A percentile compares a stretch with the other conserved stretches of the same genome.
These are phyloP conservation scores for Sarocladium strictum DNA, from an alignment of 2,329 filamentous ascomycete genomes.

Conservation along the genomic window DNA sequence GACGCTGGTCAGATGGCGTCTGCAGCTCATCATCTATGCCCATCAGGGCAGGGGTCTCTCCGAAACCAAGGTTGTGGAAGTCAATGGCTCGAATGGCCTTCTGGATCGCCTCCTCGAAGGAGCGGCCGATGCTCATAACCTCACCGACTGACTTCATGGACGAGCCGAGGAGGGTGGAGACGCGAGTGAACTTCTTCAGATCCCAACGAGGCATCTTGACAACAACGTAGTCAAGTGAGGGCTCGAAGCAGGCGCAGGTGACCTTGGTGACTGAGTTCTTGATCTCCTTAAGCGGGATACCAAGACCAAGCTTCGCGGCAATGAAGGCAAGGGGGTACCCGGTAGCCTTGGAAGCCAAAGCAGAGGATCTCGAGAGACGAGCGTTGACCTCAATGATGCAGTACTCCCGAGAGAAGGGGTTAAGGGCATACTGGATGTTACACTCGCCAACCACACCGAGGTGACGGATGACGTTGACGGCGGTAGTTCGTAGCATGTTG, in stretches of 20 bases:
- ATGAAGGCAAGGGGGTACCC: constrained; percentile 96
- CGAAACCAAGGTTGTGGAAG: constrained; percentile 92
- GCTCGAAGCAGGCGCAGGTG: constrained; percentile 97
- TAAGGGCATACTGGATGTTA: constrained; percentile 97
- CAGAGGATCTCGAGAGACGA: constrained; percentile 89
- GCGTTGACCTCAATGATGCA: constrained; percentile 99
- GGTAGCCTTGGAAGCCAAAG: constrained; percentile 92
- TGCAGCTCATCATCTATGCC: constrained; percentile 93
- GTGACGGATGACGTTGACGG: constrained; percentile 94
- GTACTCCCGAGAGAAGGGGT: constrained; percentile 92
- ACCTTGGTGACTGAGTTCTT: constrained; percentile 92
- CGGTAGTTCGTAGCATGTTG: constrained; percentile 96
- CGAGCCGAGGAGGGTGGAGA: constrained; percentile 90
- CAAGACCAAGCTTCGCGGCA: constrained; percentile 90
- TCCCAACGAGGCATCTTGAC: constrained; percentile 99
- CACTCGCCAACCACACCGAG: constrained; percentile 97
- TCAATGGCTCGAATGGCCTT: constrained; percentile 96
- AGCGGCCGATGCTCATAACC: constrained; percentile 96
- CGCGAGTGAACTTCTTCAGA: constrained; percentile 95
- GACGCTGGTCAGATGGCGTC: constrained; percentile 92
- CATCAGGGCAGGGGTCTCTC: constrained; percentile 87
- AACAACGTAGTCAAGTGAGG: constrained; percentile 94
- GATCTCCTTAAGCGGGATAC: constrained; percentile 93
- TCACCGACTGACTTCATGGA: constrained; percentile 99
- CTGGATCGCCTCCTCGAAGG: constrained; percentile 96